Evolutionary conservation across 2,329 filamentous ascomycete genomes (phyloP), one percentile per base, ranked within the genome.

Genomic region (Clonostachys solani): DNA sequence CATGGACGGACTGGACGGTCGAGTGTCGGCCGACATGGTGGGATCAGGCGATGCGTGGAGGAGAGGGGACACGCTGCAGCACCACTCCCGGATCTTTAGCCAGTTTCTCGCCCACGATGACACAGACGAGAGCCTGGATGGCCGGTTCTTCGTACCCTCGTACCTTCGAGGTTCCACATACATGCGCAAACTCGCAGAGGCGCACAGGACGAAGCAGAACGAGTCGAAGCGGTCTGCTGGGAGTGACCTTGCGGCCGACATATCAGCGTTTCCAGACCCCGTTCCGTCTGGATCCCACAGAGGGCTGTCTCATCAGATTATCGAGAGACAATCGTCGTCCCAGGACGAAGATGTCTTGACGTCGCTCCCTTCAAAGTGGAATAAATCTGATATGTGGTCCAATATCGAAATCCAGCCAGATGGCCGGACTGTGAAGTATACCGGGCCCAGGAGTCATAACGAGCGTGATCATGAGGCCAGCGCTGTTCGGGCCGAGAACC

Each of bases 311-410:
- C 89, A 89, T 64, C 90, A 95, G 59, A 77, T 95, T 50, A 84
- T 95, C 56, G 92, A 96, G 69, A 84, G 88, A 53, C 72, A 82
- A 33, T 80, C 85, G 0, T 66, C 73, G 2, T 60, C 69, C 35
- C 80, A 86, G 36, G 80, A 87, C 34, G 81, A 87, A 43, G 71
- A 75, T 18, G 45, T 57, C 2, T 62, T 89, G 40, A 74, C 80
- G 48, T 85, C 87, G 9, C 74, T 97, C 53, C 94, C 94, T 16
- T 84, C 86, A 5, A 80, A 78, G 58, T 97, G 91, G 92, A 95
- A 84, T 56, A 85, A 84, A 43, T 74, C 79, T 33, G 91, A 96
- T 63, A 92, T 89, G 65, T 83, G 81, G 55, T 65, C 67, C 33
- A 81, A 82, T 3, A 71, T 97, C 42, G 92, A 96, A 55, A 72